Evolutionary conservation across 768 basidiomycete species (phyloP).

Genomic region (Tulasnella calospora): DNA sequence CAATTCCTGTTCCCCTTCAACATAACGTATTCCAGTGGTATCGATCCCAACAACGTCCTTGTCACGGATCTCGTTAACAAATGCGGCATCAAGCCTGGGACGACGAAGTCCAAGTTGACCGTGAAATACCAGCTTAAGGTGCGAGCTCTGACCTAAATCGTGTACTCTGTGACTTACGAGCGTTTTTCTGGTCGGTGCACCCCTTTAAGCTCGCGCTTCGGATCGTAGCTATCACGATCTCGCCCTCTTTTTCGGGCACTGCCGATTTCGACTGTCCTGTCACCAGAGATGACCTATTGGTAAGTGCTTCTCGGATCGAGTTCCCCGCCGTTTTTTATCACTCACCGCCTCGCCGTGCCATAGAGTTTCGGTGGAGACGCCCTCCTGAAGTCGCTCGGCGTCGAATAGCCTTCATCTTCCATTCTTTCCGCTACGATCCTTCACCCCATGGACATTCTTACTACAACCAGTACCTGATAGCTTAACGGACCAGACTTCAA

Average conservation of each 20-base stretch:
- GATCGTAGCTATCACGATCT: constrained; percentile 60
- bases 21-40: constrained; percentile 52
- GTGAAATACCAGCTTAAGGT: constrained; percentile 67
- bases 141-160: not conserved
- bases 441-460: not conserved
- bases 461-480: not conserved
- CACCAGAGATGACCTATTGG: constrained; percentile 36
- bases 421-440: not conserved
- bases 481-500: not conserved
- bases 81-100: constrained; percentile 51
- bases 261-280: constrained; percentile 65
- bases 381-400: not conserved
- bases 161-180: not conserved
- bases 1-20: constrained; percentile 74
- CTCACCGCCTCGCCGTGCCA: not conserved
- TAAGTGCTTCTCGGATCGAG: constrained; percentile 28
- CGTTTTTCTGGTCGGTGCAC: not conserved
- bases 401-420: not conserved
- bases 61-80: constrained; percentile 58
- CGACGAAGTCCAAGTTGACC: constrained; percentile 46
- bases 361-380: constrained; percentile 9
- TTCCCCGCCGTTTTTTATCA: not conserved
- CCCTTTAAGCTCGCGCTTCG: constrained; percentile 53
- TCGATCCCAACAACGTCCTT: constrained; percentile 51
- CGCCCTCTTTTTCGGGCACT: constrained; percentile 58